phyloP scores from a whole-genome alignment of 768 basidiomycete species.

The Dendrothele bispora region DNA sequence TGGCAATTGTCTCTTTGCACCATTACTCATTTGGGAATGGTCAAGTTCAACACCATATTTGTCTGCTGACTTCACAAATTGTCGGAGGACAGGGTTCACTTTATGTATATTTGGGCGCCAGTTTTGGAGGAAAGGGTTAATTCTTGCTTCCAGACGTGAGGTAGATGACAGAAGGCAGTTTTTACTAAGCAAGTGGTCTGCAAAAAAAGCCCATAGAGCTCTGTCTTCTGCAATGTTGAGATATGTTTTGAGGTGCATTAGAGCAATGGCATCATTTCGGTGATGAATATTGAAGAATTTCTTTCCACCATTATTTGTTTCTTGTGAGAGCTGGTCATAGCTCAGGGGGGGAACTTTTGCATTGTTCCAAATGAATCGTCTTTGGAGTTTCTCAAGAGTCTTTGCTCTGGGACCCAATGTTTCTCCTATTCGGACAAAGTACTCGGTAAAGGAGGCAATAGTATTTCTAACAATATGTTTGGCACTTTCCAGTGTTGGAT shows the following conservation, averaged over 20 bases:
- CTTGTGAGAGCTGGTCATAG: slow-evolving; percentile 5
- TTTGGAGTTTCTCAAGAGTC: slow-evolving; percentile 13
- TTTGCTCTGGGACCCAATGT: slow-evolving; percentile 17
- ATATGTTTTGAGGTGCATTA: slow-evolving; percentile 8
- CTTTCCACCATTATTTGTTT: slow-evolving; percentile 11
- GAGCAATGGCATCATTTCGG: slow-evolving; percentile 10
- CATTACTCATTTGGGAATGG: background rate
- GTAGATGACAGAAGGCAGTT: background rate
- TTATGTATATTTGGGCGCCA: background rate
- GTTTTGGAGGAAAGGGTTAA: slow-evolving; percentile 6
- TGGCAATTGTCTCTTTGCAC: slow-evolving; percentile 4
- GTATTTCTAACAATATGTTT: background rate
- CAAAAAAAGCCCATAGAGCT: background rate
- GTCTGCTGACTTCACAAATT: background rate
- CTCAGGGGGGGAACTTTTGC: slow-evolving; percentile 7
- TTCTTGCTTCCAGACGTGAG: background rate
- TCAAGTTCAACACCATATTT: slow-evolving; percentile 9
- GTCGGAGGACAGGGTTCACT: background rate
- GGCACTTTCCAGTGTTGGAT: slow-evolving; percentile 8
- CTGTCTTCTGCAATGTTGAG: slow-evolving; percentile 1
- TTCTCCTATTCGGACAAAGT: slow-evolving; percentile 9
- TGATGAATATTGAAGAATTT: slow-evolving; percentile 9
- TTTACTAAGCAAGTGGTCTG: background rate
- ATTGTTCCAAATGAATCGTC: slow-evolving; percentile 5
- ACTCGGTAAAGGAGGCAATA: slow-evolving; percentile 11